Percentiles rank a stretch among this genome's conserved stretches.
Conservation (phyloP, 257 asterid genomes). For the Solanum pinnatisectum region DNA sequence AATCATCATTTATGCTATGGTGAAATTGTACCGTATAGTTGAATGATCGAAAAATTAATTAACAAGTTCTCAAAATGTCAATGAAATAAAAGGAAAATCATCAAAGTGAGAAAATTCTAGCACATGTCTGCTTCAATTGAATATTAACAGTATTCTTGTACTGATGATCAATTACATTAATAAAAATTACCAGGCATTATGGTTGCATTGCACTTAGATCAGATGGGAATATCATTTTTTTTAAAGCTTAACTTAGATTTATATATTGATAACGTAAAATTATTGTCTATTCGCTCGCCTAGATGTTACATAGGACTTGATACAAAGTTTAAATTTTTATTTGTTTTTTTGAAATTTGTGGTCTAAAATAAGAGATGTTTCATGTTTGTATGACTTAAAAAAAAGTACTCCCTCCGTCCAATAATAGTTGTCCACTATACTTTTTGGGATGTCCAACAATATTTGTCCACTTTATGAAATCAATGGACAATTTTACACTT, state of each 20-base stretch:
- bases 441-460: no score
- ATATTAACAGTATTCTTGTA: neutral
- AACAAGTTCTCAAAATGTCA: neutral
- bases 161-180: neutral
- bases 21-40: slow-evolving; percentile 34
- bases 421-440: no score
- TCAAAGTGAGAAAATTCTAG: neutral
- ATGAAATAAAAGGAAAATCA: neutral
- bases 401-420: no score
- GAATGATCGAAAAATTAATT: neutral
- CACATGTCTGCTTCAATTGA: neutral
- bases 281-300: neutral
- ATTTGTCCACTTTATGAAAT: no score
- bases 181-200: neutral
- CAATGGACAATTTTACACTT: no score
- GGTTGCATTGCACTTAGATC: neutral
- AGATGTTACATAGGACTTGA: neutral
- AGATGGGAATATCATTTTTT: neutral
- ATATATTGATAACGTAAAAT: neutral
- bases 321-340: no score
- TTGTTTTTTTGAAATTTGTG: no score
- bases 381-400: no score
- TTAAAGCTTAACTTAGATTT: neutral
- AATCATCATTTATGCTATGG: slow-evolving; percentile 38
- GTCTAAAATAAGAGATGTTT: no score